Base-by-base conservation (phyloP, 345 rosid genomes). In the Gossypium rotundifolium region DNA sequence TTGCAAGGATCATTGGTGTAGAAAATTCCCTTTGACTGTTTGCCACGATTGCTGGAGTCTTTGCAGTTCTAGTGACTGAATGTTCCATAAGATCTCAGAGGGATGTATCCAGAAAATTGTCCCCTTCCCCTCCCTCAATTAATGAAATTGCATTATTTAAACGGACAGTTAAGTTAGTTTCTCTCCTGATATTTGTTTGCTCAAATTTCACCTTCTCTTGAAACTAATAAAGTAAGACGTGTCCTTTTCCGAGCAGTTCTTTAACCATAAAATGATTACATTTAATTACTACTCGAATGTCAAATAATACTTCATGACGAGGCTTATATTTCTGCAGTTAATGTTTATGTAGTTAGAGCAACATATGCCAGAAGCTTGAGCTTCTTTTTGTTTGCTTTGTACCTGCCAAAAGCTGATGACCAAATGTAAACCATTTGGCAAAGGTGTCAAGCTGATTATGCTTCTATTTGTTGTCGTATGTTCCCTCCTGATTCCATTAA, bases 371-470 rank as follows among this genome's bases (percentile, higher is more conserved):
- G 42, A 9, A 68, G 17, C 58, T 68, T 68, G 18, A 68, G 71
- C 33, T 66, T 23, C n/a, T 46, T 3, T 69, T 3, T 27, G 9
- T 51, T 68, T 68, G 55, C 55, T 48, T 70, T 53, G 11, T 40
- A 49, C 14, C 38, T 63, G 33, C 58, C 65, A 22, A 14, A 25
- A 75, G 52, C 42, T 27, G 61, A 44, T 54, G 54, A 33, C 8
- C 65, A 22, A 0, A 11, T 17, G 59, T 27, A 44, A 20, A 3
- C 45, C 44, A 42, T 65, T 54, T 61, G 48, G 45, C 48, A 27
- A 73, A 6, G 2, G 51, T 76, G 23, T 72, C 66, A 7, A 48
- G 7, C 68, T 77, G n/a, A 23, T 54, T 63, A 63, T 66, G 25
- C 11, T 29, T 70, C 59, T 68, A 23, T 59, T 51, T 74, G 13